phyloP scores from a whole-genome alignment of 306 rosid genomes.

The Medicago ruthenica region DNA sequence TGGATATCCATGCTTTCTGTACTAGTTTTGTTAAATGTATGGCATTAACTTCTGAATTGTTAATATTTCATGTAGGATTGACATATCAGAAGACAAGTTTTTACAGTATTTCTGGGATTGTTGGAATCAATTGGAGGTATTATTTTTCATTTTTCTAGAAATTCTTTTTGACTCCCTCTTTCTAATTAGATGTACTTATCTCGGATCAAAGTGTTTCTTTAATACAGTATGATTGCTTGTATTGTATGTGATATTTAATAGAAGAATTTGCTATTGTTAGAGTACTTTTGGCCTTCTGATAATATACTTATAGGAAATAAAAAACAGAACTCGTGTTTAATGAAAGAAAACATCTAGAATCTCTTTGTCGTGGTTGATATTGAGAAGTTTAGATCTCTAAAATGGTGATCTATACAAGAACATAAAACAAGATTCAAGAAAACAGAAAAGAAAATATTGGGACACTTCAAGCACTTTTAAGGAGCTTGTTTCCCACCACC shows the following conservation, averaged over 20 bases:
- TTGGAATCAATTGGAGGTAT: slow-evolving; percentile 70
- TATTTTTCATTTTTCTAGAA: slow-evolving; percentile 30
- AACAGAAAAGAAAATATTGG: slow-evolving; percentile 25
- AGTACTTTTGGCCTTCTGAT: background rate
- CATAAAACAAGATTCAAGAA: slow-evolving; percentile 1
- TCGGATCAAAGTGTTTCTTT: slow-evolving; percentile 10
- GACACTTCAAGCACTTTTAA: slow-evolving; percentile 28
- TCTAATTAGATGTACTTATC: slow-evolving; percentile 35
- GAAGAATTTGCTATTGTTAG: slow-evolving; percentile 20
- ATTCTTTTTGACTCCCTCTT: slow-evolving; percentile 25
- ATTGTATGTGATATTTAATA: slow-evolving; percentile 13
- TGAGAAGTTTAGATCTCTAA: background rate
- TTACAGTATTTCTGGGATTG: slow-evolving; percentile 72
- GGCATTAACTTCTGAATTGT: slow-evolving; percentile 27
- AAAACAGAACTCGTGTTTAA: background rate
- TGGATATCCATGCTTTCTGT: slow-evolving; percentile 19
- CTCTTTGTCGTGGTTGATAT: slow-evolving; percentile 8
- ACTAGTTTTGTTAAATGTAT: slow-evolving; percentile 27
- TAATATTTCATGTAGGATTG: slow-evolving; percentile 56
- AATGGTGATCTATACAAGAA: slow-evolving; percentile 5
- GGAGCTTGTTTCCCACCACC: slow-evolving; percentile 15
- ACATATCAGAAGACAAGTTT: slow-evolving; percentile 70
- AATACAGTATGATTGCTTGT: slow-evolving; percentile 17
- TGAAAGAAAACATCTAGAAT: background rate
- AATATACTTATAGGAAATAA: background rate